These are phyloP conservation scores for Chlorella sp. DNA, from an alignment of 139 green algal genomes.

Conservation along the genomic window DNA sequence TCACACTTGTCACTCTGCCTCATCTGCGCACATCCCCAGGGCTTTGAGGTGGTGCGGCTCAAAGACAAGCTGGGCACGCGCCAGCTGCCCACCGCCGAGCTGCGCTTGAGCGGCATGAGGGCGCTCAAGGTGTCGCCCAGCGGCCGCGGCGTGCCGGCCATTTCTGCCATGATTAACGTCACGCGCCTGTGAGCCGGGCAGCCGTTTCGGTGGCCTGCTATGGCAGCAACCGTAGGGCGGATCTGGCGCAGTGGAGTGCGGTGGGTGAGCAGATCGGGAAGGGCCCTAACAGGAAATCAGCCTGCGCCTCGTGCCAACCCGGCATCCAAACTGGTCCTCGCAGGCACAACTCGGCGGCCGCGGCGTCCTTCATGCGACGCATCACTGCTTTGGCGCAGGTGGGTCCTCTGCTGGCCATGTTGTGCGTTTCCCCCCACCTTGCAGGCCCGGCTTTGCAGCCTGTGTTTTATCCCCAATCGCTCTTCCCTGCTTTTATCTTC, in stretches of 20 bases:
- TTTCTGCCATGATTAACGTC: constrained; percentile 35
- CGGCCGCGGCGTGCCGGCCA: constrained; percentile 22
- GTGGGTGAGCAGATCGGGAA: too few relatives aligned
- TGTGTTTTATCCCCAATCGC: not conserved
- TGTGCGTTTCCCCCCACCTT: too few relatives aligned
- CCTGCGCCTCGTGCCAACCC: too few relatives aligned
- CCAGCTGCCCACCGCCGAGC: constrained; percentile 39
- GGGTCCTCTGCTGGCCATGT: too few relatives aligned
- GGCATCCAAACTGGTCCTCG: too few relatives aligned
- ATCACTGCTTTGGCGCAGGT: constrained; percentile 27
- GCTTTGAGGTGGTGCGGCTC: constrained; percentile 37
- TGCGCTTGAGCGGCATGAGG: constrained; percentile 16
- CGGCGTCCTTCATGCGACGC: constrained; percentile 26
- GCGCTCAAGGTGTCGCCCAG: constrained; percentile 2
- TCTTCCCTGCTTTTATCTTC: not conserved
- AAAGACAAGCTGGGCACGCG: constrained; percentile 42
- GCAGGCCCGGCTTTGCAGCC: not conserved
- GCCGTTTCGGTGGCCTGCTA: too few relatives aligned
- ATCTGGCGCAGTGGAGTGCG: too few relatives aligned
- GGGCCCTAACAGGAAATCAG: too few relatives aligned
- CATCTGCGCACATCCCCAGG: not conserved
- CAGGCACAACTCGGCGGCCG: constrained; percentile 25
- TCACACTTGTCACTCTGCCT: not conserved
- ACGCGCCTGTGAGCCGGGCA: constrained; percentile 25
- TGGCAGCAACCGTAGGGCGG: too few relatives aligned